Evolutionary conservation across 202 grass and related monocot genomes (phyloP), one percentile per base, ranked within the genome.

Genomic region (Elaeis oleifera): DNA sequence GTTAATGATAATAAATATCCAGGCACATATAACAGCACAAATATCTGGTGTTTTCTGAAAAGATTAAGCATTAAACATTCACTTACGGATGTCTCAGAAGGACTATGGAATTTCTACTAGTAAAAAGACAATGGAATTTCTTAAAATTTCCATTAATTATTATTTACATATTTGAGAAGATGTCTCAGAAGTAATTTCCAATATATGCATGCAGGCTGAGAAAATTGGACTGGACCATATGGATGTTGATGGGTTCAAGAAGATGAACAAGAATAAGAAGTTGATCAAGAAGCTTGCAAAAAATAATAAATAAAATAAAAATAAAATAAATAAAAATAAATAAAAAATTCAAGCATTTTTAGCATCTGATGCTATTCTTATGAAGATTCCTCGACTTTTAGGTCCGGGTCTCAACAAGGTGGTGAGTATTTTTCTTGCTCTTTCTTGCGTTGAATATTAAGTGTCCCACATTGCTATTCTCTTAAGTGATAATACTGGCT

Each of bases 251-350:
- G 57, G 57, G 25, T 23, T 59, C 5, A 59, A 59, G 25, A 59
- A 59, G 23, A 59, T 59, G 25, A 59, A 59, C 57, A 59, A 59
- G 27, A 59, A 59, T 29, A 59, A 59, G 57, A 59, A 59, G 57
- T 27, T 59, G 25, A 14, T 59, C 13, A 31, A 59, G 57, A 59
- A 59, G 15, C 57, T 59, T 59, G 57, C 25, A 25, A 31, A 59
- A 17, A 59, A 59, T 20, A 20, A 29, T 59, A 59, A 20, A 20
- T 20, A 20, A 20, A 20, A 20, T 20, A 20, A 20, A 20, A 20
- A 20, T 20, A 20, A 20, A 20, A n/a, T n/a, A n/a, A 20, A 20
- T 20, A 20, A 20, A 20, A 20, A 20, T 20, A 20, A 20, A 20
- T 20, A 20, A 20, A 20, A 20, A 24, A 24, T 24, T 59, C 57